phyloP scores from a whole-genome alignment of 2,329 filamentous ascomycete species.

The Aspergillaceae sp. region DNA sequence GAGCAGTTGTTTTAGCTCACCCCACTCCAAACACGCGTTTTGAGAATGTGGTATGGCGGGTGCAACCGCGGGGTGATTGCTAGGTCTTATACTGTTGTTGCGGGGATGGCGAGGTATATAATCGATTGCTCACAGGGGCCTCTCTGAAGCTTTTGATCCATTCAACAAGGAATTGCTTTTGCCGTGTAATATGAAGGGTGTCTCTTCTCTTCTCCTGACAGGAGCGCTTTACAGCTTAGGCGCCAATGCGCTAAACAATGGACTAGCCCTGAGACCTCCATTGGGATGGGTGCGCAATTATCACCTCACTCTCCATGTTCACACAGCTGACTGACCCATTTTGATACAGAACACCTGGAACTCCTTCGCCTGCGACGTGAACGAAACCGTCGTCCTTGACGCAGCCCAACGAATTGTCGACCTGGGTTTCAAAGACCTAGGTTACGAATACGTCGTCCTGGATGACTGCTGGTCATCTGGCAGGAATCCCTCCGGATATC shows the following conservation, averaged over 20 bases:
- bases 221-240: slow-evolving; percentile 3
- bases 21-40: background rate
- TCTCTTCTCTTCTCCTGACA: slow-evolving; percentile 6
- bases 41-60: background rate
- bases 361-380: slow-evolving; percentile 38
- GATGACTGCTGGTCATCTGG: slow-evolving; percentile 48
- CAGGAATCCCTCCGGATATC: slow-evolving; percentile 36
- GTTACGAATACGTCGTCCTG: slow-evolving; percentile 42
- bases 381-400: slow-evolving; percentile 35
- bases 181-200: slow-evolving; percentile 1
- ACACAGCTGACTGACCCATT: too few species aligned
- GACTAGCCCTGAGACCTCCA: slow-evolving; percentile 33
- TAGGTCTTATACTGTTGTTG: too few species aligned
- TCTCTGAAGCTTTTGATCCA: too few species aligned
- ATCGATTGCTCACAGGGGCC: too few species aligned
- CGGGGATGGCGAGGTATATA: too few species aligned
- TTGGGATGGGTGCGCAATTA: slow-evolving; percentile 32
- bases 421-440: slow-evolving; percentile 37
- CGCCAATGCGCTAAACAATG: slow-evolving; percentile 30
- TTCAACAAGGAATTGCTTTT: slow-evolving; percentile 1
- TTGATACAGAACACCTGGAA: slow-evolving; percentile 28
- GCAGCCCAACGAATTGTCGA: slow-evolving; percentile 37
- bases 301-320: background rate
- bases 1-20: background rate
- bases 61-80: too few species aligned